phyloP scores from a whole-genome alignment of 1,284 basidiomycete genomes.

The Melampsora occidentalis region DNA sequence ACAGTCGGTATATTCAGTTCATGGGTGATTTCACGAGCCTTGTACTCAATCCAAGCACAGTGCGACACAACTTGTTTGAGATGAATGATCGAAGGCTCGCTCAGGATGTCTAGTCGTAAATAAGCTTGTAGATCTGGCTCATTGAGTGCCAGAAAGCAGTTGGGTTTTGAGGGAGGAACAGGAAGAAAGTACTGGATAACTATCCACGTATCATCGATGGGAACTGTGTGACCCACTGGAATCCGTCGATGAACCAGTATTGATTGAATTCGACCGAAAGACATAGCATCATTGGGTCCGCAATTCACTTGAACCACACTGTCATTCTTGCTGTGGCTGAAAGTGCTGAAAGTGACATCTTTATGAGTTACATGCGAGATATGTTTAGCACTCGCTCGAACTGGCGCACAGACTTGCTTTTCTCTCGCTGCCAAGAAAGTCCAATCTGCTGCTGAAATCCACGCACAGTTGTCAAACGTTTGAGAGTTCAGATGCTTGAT shows the following conservation, averaged over 20 bases:
- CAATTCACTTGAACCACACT: neutral
- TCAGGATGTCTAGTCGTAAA: neutral
- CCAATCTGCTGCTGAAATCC: too few species aligned
- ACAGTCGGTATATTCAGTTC: neutral
- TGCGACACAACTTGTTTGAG: neutral
- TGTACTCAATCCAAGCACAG: slow-evolving; percentile 18
- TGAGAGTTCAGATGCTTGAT: too few species aligned
- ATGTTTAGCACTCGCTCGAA: too few species aligned
- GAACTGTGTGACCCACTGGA: neutral
- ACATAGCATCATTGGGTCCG: neutral
- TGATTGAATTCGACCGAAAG: slow-evolving; percentile 1
- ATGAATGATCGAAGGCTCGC: neutral
- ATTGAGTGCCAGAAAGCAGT: neutral
- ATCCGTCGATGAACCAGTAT: neutral
- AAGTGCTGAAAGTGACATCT: neutral
- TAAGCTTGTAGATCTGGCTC: slow-evolving; percentile 10
- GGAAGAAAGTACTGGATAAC: neutral
- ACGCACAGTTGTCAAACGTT: too few species aligned
- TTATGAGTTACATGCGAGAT: neutral
- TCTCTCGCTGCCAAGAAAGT: too few species aligned
- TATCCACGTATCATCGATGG: neutral
- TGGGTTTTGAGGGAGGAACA: too few species aligned
- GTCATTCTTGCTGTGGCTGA: neutral
- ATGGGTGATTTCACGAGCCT: neutral
- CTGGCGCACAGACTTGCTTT: too few species aligned